These are phyloP conservation scores for Torulaspora franciscae DNA, from an alignment of 805 yeast genomes.

Conservation along the genomic window DNA sequence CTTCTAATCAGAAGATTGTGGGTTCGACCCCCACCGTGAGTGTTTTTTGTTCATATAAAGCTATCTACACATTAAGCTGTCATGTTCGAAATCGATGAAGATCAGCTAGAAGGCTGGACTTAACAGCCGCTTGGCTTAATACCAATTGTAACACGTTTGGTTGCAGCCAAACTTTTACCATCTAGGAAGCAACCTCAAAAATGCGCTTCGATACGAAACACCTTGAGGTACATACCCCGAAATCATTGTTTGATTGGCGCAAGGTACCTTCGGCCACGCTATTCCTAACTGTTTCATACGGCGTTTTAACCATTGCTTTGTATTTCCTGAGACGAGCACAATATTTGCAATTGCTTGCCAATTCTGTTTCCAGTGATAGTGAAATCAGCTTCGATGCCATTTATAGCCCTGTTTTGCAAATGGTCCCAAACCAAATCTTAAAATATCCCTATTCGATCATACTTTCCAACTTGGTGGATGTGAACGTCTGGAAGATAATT, in stretches of 20 bases:
- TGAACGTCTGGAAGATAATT: slow-evolving; percentile 43
- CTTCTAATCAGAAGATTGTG: slow-evolving; percentile 53
- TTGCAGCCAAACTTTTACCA: neutral
- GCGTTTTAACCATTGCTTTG: slow-evolving; percentile 40
- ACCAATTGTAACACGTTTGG: neutral
- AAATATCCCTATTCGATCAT: slow-evolving; percentile 61
- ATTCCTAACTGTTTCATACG: slow-evolving; percentile 40
- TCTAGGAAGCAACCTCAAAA: neutral
- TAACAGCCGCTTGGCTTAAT: neutral
- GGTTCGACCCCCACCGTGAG: slow-evolving; percentile 55
- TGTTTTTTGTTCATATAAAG: slow-evolving; percentile 23
- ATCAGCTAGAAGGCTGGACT: neutral
- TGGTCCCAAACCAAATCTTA: slow-evolving; percentile 54
- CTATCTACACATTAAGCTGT: no score
- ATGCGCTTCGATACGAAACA: slow-evolving; percentile 19
- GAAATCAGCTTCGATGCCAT: slow-evolving; percentile 39
- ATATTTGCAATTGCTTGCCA: slow-evolving; percentile 23
- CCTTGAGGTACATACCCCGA: slow-evolving; percentile 24
- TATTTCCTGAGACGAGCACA: slow-evolving; percentile 40
- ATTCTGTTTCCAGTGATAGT: slow-evolving; percentile 9
- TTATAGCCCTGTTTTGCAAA: slow-evolving; percentile 53
- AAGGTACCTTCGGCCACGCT: slow-evolving; percentile 47
- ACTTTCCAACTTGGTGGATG: slow-evolving; percentile 62
- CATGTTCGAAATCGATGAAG: neutral
- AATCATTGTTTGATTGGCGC: slow-evolving; percentile 14